phyloP scores from a whole-genome alignment of 1,139 yeast genomes.

The Pichia cactophila region DNA sequence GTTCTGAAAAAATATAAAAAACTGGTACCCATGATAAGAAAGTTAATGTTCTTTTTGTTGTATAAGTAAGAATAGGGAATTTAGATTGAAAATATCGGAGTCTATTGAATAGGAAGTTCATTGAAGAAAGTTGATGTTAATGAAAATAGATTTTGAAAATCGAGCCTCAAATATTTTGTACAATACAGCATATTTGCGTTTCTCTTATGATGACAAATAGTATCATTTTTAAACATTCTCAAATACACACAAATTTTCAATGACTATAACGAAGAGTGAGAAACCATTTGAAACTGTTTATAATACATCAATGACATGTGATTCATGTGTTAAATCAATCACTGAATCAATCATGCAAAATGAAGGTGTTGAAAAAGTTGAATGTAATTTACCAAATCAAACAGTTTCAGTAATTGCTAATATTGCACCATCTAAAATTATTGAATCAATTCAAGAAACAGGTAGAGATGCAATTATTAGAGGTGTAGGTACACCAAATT shows the following conservation, averaged over 20 bases:
- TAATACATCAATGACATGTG: slow-evolving; percentile 74
- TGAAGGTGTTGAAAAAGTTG: slow-evolving; percentile 39
- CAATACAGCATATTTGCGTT: too few species aligned
- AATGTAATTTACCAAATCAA: slow-evolving; percentile 48
- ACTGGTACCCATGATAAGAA: slow-evolving; percentile 72
- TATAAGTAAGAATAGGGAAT: slow-evolving; percentile 17
- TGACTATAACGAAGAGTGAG: neutral
- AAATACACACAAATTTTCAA: neutral
- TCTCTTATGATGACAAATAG: neutral
- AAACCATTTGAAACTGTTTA: slow-evolving; percentile 45
- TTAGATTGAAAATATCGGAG: neutral
- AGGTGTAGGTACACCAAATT: slow-evolving; percentile 81
- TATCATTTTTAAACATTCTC: neutral
- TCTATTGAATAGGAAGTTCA: slow-evolving; percentile 2
- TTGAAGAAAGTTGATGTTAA: neutral
- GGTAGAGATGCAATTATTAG: slow-evolving; percentile 89
- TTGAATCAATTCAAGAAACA: slow-evolving; percentile 54
- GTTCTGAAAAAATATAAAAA: slow-evolving; percentile 57
- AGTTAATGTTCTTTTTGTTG: slow-evolving; percentile 23
- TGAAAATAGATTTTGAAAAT: too few species aligned
- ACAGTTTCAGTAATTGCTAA: slow-evolving; percentile 58
- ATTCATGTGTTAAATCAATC: slow-evolving; percentile 59
- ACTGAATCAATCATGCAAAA: slow-evolving; percentile 42
- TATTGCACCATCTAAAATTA: slow-evolving; percentile 62
- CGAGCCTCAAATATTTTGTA: neutral